A percentile compares a stretch with the other conserved stretches of the same genome.
Conservation (phyloP, 2,329 filamentous ascomycete genomes). For the Cladosporium austrohemisphaericum region DNA sequence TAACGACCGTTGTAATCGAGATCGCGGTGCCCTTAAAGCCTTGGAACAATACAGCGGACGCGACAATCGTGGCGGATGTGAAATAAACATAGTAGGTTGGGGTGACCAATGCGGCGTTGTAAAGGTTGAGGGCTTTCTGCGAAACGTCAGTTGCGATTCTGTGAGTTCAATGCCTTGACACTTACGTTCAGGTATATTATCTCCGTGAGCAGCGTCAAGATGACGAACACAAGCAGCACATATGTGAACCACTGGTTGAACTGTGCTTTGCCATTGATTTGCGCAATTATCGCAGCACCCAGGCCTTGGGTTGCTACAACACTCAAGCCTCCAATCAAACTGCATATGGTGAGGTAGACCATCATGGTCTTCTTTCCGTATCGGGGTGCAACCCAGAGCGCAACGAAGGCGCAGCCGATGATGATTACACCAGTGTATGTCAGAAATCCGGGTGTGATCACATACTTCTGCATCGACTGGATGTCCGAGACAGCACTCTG, state of each 20-base stretch:
- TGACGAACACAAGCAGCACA: conserved; percentile 83
- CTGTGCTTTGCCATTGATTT: conserved; percentile 75
- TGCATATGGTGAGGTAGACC: conserved; percentile 95
- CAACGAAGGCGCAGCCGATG: conserved; percentile 65
- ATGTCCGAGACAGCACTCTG: conserved; percentile 83
- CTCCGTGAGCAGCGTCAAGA: conserved; percentile 83
- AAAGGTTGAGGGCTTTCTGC: conserved; percentile 96
- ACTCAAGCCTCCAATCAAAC: conserved; percentile 86
- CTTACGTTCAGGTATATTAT: conserved; percentile 94
- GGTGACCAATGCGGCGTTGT: conserved; percentile 93
- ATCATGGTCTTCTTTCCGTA: conserved; percentile 98
- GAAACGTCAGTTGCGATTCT: conserved; percentile 20
- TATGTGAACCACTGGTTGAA: conserved; percentile 99
- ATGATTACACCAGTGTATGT: conserved; percentile 80
- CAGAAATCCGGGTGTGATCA: conserved; percentile 82
- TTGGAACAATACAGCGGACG: conserved; percentile 84
- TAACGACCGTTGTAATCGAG: conserved; percentile 81
- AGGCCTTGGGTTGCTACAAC: conserved; percentile 93
- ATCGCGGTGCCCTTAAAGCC: conserved; percentile 84
- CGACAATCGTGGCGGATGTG: conserved; percentile 90
- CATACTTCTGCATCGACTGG: conserved; percentile 85
- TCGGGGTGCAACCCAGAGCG: conserved; percentile 75
- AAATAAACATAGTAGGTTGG: conserved; percentile 99
- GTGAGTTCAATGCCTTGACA: conserved; percentile 23
- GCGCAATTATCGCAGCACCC: conserved; percentile 84